Percentiles rank a stretch among this genome's conserved stretches.
phyloP scores from a whole-genome alignment of 768 basidiomycete genomes.

The Coprinopsis strossmayeri region DNA sequence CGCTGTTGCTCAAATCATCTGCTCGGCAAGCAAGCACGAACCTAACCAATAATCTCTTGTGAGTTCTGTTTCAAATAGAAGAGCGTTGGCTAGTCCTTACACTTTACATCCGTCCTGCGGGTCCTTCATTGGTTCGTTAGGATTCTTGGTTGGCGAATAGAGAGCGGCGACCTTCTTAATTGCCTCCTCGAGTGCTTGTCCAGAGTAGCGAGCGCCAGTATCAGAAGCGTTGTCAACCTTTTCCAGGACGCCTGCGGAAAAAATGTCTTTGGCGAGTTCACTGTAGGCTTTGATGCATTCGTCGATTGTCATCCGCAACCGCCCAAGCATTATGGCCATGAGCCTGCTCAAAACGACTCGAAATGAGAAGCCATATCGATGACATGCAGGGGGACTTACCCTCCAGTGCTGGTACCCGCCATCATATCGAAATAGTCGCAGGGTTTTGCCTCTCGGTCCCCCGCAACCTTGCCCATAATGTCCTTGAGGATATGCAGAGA shows the following conservation, averaged over 20 bases:
- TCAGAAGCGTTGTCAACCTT: conserved; percentile 12
- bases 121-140: conserved; percentile 22
- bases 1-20: conserved; percentile 19
- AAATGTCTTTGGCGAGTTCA: conserved; percentile 23
- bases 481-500: conserved; percentile 23
- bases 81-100: conserved; percentile 14
- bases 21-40: conserved; percentile 21
- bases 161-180: conserved; percentile 20
- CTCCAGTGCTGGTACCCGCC: conserved; percentile 28
- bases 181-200: conserved; percentile 18
- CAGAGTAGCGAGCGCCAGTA: conserved; percentile 20
- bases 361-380: neutral
- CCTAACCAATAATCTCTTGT: conserved; percentile 10
- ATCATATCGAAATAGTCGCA: conserved; percentile 31
- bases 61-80: neutral
- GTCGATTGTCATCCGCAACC: conserved; percentile 28
- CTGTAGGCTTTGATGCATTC: conserved; percentile 25
- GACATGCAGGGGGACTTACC: conserved; percentile 14
- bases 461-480: conserved; percentile 22
- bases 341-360: conserved; percentile 14
- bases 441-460: conserved; percentile 18
- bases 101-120: conserved; percentile 23
- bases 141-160: conserved; percentile 14
- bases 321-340: conserved; percentile 32
- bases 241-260: conserved; percentile 14